phyloP scores from a whole-genome alignment of 768 basidiomycete genomes.

The Mycena amicta region DNA sequence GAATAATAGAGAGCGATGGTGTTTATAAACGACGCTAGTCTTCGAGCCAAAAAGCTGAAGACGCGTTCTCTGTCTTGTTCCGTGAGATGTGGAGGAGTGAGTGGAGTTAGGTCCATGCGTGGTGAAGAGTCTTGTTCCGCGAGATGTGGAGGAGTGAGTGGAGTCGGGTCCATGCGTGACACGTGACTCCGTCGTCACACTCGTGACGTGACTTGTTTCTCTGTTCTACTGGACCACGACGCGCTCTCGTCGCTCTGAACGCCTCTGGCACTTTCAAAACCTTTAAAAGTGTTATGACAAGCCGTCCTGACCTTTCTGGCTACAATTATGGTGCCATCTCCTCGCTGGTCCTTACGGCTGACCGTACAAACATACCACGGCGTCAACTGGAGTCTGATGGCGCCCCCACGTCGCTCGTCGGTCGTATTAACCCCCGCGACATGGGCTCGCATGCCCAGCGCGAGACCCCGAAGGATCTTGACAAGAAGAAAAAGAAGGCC shows the following conservation, averaged over 20 bases:
- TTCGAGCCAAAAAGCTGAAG: slow-evolving; percentile 46
- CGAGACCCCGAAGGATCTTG: slow-evolving; percentile 82
- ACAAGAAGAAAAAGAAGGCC: slow-evolving; percentile 93
- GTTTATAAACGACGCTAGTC: slow-evolving; percentile 50
- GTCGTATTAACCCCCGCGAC: slow-evolving; percentile 83
- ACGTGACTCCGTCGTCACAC: no score
- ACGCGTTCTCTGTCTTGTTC: slow-evolving; percentile 36
- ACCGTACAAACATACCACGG: slow-evolving; percentile 76
- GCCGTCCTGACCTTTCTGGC: slow-evolving; percentile 79
- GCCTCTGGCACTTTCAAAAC: no score
- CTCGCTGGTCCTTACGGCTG: slow-evolving; percentile 92
- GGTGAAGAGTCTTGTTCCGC: background rate
- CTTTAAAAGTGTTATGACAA: no score
- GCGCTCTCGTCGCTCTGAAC: no score
- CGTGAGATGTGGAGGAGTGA: slow-evolving; percentile 41
- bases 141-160: slow-evolving; percentile 36
- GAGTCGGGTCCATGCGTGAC: slow-evolving; percentile 8
- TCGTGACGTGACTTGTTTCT: no score
- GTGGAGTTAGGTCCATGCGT: slow-evolving; percentile 13
- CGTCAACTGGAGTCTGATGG: slow-evolving; percentile 97
- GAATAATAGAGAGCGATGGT: slow-evolving; percentile 45
- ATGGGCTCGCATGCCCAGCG: slow-evolving; percentile 93
- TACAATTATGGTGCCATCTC: slow-evolving; percentile 98
- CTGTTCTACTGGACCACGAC: no score
- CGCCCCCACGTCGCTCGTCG: slow-evolving; percentile 81